Evolutionary conservation across 169 alveolate species (phyloP).

Genomic region (Cryptosporidium viatorum): DNA sequence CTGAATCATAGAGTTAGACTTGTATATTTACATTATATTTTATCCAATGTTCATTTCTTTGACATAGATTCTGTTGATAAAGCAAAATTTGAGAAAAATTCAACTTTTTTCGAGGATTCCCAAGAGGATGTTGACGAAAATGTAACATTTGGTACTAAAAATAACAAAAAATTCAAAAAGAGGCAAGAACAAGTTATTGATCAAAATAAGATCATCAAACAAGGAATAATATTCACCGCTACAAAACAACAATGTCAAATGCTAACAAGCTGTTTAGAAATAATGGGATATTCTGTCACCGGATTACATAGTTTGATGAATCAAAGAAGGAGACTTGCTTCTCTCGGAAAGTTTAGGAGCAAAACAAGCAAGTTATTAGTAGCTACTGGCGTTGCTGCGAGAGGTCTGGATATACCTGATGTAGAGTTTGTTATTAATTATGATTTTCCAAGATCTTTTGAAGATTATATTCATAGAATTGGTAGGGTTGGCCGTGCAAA

Average conservation of each 20-base stretch:
- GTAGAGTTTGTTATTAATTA: conserved; percentile 94
- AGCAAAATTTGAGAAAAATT: conserved; percentile 11
- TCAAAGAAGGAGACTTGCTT: conserved; percentile 92
- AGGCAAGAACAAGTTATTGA: background rate
- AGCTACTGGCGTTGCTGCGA: conserved; percentile 97
- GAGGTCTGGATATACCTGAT: conserved; percentile 98
- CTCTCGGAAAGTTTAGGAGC: conserved; percentile 93
- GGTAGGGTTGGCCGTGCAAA: conserved; percentile 99
- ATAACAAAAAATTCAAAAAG: background rate
- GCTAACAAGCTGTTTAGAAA: conserved; percentile 89
- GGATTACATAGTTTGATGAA: conserved; percentile 95
- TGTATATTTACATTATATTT: conserved; percentile 33
- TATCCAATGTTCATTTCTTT: conserved; percentile 34
- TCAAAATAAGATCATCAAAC: conserved; percentile 33
- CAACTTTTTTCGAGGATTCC: conserved; percentile 39
- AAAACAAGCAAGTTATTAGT: conserved; percentile 88
- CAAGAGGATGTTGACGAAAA: conserved; percentile 50
- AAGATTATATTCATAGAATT: conserved; percentile 95
- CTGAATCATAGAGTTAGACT: conserved; percentile 61
- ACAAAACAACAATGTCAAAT: conserved; percentile 91
- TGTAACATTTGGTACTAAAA: background rate
- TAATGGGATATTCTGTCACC: conserved; percentile 92
- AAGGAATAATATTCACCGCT: conserved; percentile 94
- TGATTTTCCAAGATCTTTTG: conserved; percentile 92
- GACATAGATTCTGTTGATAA: conserved; percentile 38